Evolutionary conservation across 768 basidiomycete genomes (phyloP).

Genomic region (Sporobolomyces pararoseus): DNA sequence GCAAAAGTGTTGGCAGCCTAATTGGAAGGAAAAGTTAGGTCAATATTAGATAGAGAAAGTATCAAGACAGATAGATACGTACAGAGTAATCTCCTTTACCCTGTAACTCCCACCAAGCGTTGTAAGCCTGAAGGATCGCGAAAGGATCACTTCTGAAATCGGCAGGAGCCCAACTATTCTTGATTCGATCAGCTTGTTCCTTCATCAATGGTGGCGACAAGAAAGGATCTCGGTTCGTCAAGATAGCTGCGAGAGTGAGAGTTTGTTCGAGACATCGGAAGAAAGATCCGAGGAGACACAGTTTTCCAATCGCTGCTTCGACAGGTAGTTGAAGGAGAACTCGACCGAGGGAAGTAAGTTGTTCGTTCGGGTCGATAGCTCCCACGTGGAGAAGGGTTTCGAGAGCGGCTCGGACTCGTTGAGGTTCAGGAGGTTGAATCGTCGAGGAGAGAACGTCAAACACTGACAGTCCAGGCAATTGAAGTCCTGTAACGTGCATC

Average conservation of each 20-base stretch:
- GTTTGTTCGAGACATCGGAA: slow-evolving; percentile 69
- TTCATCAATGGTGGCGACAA: slow-evolving; percentile 68
- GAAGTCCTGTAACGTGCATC: slow-evolving; percentile 92
- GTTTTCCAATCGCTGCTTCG: slow-evolving; percentile 80
- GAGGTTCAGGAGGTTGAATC: slow-evolving; percentile 80
- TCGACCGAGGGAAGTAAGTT: slow-evolving; percentile 78
- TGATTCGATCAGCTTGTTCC: slow-evolving; percentile 64
- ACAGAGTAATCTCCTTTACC: slow-evolving; percentile 59
- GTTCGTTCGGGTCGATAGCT: slow-evolving; percentile 70
- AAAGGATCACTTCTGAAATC: slow-evolving; percentile 82
- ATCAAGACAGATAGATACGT: too few species aligned
- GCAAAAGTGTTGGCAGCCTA: slow-evolving; percentile 68
- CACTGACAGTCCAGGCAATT: slow-evolving; percentile 77
- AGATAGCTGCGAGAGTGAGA: slow-evolving; percentile 81
- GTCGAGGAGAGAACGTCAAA: slow-evolving; percentile 78
- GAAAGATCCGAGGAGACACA: slow-evolving; percentile 84
- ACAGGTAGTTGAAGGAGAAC: slow-evolving; percentile 85
- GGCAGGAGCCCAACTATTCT: slow-evolving; percentile 66
- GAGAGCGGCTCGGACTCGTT: slow-evolving; percentile 74
- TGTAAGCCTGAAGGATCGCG: slow-evolving; percentile 73
- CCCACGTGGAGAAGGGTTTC: slow-evolving; percentile 76
- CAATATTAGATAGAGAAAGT: not conserved
- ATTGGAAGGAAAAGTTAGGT: too few species aligned
- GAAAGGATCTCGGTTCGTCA: slow-evolving; percentile 88
- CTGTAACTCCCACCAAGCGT: slow-evolving; percentile 73